These are phyloP conservation scores for Blastobotrys apis DNA, from an alignment of 1,139 yeast genomes.

Conservation along the genomic window DNA sequence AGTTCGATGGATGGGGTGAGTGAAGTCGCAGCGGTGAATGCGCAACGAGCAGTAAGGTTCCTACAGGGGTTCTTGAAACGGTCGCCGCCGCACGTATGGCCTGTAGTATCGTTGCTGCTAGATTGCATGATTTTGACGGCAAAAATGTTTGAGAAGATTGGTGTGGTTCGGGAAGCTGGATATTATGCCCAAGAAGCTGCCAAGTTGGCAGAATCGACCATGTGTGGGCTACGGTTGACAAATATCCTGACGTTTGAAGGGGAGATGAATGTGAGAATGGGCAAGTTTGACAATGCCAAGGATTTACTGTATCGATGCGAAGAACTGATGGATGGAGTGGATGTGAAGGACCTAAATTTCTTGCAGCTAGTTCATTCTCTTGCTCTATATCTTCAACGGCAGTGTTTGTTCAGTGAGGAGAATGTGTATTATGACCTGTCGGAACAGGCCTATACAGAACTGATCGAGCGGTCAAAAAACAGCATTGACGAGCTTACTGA, in stretches of 20 bases:
- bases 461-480: constrained; percentile 9
- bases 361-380: constrained; percentile 26
- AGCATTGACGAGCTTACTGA: constrained; percentile 17
- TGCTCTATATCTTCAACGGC: constrained; percentile 25
- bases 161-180: constrained; percentile 24
- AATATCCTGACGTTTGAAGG: constrained; percentile 25
- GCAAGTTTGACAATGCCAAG: constrained; percentile 24
- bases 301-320: constrained; percentile 23
- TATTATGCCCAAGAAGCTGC: constrained; percentile 27
- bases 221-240: constrained; percentile 20
- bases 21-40: constrained; percentile 20
- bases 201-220: constrained; percentile 20
- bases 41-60: constrained; percentile 20
- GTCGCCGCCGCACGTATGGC: constrained; percentile 17
- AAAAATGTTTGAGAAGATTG: constrained; percentile 24
- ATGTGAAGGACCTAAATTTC: constrained; percentile 22
- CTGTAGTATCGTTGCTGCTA: constrained; percentile 19
- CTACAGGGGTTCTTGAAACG: constrained; percentile 23
- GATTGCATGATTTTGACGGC: constrained; percentile 22
- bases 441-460: constrained; percentile 21
- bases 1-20: constrained; percentile 16
- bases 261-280: constrained; percentile 23
- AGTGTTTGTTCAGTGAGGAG: constrained; percentile 24
- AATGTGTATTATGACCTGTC: constrained; percentile 25
- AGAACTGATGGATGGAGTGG: constrained; percentile 20